Evolutionary conservation across 352 stramenopile genomes (phyloP).

Genomic region (Bremia lactucae): DNA sequence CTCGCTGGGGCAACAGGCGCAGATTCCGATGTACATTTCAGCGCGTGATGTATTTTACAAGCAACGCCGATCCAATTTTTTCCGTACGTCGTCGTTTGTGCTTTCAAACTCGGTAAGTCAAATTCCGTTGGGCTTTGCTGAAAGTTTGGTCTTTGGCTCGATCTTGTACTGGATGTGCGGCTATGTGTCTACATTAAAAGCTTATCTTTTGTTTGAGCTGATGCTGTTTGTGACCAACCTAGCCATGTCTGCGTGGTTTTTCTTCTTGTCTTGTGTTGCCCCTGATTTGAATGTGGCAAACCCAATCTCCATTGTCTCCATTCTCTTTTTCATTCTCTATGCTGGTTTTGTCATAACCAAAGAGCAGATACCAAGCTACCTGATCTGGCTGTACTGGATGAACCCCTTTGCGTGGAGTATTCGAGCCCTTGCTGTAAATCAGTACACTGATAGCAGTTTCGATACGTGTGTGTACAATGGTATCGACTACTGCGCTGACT

Average conservation of each 20-base stretch:
- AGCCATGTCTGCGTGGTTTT: constrained; percentile 28
- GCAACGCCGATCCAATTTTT: constrained; percentile 39
- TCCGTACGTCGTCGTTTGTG: constrained; percentile 56
- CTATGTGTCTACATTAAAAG: constrained; percentile 24
- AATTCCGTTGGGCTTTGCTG: constrained; percentile 28
- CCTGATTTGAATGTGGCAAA: constrained; percentile 34
- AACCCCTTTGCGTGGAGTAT: constrained; percentile 45
- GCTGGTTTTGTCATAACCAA: constrained; percentile 40
- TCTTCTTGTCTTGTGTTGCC: constrained; percentile 17
- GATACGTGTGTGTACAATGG: constrained; percentile 18
- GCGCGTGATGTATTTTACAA: constrained; percentile 39
- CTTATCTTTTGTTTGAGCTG: constrained; percentile 29
- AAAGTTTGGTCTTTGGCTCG: constrained; percentile 50
- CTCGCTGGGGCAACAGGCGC: constrained; percentile 44
- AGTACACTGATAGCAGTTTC: constrained; percentile 13
- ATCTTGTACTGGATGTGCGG: constrained; percentile 45
- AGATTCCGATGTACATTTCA: constrained; percentile 25
- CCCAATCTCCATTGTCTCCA: constrained; percentile 27
- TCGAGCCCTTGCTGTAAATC: constrained; percentile 20
- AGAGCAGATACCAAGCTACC: constrained; percentile 30
- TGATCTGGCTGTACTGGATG: constrained; percentile 58
- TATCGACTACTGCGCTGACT: constrained; percentile 18
- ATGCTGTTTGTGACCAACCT: constrained; percentile 28
- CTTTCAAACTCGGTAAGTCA: constrained; percentile 30
- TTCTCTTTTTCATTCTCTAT: constrained; percentile 46